phyloP scores from a whole-genome alignment of 306 rosid species.

The Hippophae gyantsensis region DNA sequence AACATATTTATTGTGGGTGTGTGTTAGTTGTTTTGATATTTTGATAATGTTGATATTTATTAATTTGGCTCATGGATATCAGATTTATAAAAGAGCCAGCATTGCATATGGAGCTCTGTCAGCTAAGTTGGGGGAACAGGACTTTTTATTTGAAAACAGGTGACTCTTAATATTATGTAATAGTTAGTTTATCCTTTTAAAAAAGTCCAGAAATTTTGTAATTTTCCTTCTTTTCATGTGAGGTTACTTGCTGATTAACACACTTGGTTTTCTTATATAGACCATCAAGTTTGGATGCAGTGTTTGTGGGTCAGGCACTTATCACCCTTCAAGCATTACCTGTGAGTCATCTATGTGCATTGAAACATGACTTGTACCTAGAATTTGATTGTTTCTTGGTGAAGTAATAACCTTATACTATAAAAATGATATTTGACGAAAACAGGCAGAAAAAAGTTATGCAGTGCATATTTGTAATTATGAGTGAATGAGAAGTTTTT shows the following conservation, averaged over 20 bases:
- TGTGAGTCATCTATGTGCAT: constrained; percentile 44
- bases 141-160: constrained; percentile 63
- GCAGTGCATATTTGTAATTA: too few relatives aligned
- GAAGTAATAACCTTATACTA: not conserved
- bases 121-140: constrained; percentile 54
- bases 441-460: too few relatives aligned
- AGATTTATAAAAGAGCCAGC: constrained; percentile 66
- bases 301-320: constrained; percentile 73
- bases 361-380: not conserved
- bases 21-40: not conserved
- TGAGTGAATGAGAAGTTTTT: not conserved
- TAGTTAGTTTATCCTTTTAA: not conserved
- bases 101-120: constrained; percentile 69
- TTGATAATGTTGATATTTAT: not conserved
- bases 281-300: constrained; percentile 90
- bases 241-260: constrained; percentile 4
- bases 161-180: constrained; percentile 24
- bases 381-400: constrained; percentile 4
- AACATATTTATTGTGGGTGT: not conserved
- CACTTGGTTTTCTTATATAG: constrained; percentile 34
- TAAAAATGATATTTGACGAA: not conserved
- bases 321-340: constrained; percentile 72
- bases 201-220: constrained; percentile 5
- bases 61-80: constrained; percentile 10
- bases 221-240: constrained; percentile 3